Conservation (phyloP, 192 early-diverging fungal species). For the Glomus cerebriforme region DNA sequence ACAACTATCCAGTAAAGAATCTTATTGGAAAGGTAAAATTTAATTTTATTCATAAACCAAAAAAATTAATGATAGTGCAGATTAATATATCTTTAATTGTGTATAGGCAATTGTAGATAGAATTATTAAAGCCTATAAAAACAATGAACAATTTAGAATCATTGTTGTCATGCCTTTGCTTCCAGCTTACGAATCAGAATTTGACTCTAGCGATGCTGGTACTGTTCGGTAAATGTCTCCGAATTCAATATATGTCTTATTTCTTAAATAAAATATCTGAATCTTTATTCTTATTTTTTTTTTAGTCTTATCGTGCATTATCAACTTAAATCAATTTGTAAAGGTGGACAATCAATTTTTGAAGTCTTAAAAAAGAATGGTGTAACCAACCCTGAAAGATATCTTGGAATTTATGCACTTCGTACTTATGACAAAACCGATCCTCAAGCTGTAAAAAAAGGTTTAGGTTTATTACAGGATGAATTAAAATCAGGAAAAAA, state of each 20-base stretch:
- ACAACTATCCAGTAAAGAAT: conserved; percentile 69
- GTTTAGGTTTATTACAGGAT: neutral
- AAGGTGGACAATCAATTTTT: conserved; percentile 74
- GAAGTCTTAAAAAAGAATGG: conserved; percentile 59
- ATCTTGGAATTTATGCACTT: conserved; percentile 80
- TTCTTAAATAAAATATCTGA: neutral
- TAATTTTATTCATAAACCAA: neutral
- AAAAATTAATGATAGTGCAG: neutral
- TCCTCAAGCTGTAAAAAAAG: conserved; percentile 34
- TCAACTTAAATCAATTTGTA: conserved; percentile 78
- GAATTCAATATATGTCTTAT: neutral
- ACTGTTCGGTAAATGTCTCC: conserved; percentile 55
- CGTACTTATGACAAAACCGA: conserved; percentile 78
- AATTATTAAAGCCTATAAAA: conserved; percentile 70
- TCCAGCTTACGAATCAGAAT: conserved; percentile 86
- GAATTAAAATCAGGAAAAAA: neutral
- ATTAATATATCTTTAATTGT: neutral
- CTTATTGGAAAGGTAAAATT: conserved; percentile 61
- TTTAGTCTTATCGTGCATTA: conserved; percentile 73
- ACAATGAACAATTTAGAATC: conserved; percentile 72
- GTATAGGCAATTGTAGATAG: conserved; percentile 69
- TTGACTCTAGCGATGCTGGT: conserved; percentile 72
- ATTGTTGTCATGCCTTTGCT: conserved; percentile 86
- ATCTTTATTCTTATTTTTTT: neutral
- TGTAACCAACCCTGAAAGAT: conserved; percentile 55